Evolutionary conservation across 805 yeast species (phyloP), one percentile per base, ranked within the genome.

Genomic region (Starmera quercuum): DNA sequence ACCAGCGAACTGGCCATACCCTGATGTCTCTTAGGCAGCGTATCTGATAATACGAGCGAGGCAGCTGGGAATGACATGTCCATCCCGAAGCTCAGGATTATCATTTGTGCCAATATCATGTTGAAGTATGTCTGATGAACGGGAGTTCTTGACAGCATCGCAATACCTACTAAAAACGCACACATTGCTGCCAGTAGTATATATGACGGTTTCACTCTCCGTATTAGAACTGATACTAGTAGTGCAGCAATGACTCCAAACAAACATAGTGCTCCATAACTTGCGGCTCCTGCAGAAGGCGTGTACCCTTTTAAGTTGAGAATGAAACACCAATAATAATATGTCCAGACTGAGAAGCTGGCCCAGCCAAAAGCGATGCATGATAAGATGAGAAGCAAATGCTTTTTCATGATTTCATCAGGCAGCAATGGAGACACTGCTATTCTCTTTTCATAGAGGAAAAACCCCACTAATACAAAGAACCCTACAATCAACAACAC

Each of bases 1-100:
- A 80, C 78, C 32, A 83, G 58, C 0, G 86, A 78, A 0, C 86
- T 87, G 1, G 87, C 88, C 68, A 79, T 73, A 7, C 90, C 92
- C 56, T 83, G 92, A 44, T 77, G 74, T 37, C 68, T 62, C 31
- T 63, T 53, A 0, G 88, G 87, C 24, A 82, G 59, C 30, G 59
- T 60, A 39, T 75, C 76, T 7, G 80, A 70, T 27, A 82, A 53
- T 11, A 78, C 66, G 31, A 82, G 64, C 0, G 86, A 73, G 0
- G 83, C 77, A 1, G 88, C 78, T 0, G 92, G 90, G 53, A 81
- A 83, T 19, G 83, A 75, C 52, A 78, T 59, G 51, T 83, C 90
- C 87, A 83, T 80, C 3, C 86, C 94, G 64, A 77, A 78, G 11
- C 78, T 69, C 5, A 74, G 56, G 6, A 82, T 56, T 13, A 76